These are phyloP conservation scores for Colletotrichum higginsianum DNA, from an alignment of 2,329 filamentous ascomycete genomes.

Conservation along the genomic window DNA sequence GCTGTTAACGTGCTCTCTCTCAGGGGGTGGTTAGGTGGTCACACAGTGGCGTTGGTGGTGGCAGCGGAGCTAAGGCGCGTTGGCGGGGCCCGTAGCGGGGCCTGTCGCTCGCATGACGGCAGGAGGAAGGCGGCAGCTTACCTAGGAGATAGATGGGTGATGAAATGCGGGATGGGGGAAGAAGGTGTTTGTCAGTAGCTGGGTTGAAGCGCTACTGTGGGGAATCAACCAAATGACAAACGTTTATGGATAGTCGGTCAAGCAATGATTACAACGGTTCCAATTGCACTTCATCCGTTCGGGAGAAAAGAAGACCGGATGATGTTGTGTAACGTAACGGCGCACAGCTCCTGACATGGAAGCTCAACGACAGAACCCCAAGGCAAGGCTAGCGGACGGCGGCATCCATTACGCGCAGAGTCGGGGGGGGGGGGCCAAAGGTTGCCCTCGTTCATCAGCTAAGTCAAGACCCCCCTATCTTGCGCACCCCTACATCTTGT, in stretches of 20 bases:
- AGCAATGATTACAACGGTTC: too few relatives aligned
- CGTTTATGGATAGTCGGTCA: too few relatives aligned
- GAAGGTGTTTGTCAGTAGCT: not conserved
- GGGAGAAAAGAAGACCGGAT: not conserved
- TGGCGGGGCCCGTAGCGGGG: not conserved
- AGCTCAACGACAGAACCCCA: conserved; percentile 7
- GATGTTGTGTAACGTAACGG: conserved; percentile 7
- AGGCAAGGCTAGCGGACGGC: not conserved
- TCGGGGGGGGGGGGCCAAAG: not conserved
- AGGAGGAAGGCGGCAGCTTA: conserved; percentile 2
- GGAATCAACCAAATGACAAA: too few relatives aligned
- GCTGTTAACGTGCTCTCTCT: not conserved
- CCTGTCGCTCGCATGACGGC: conserved; percentile 15
- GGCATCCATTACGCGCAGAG: not conserved
- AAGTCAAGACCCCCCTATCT: too few relatives aligned
- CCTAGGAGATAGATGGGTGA: not conserved
- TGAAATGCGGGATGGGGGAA: not conserved
- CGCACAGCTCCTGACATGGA: not conserved
- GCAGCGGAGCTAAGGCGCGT: conserved; percentile 2
- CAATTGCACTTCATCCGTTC: not conserved
- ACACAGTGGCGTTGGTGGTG: not conserved
- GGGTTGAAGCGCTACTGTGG: too few relatives aligned
- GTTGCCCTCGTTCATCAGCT: not conserved
- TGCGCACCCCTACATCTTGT: too few relatives aligned
- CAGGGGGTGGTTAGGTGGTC: not conserved